Base-by-base conservation (phyloP, 1,284 basidiomycete species). In the Sanghuangporus weigelae region DNA sequence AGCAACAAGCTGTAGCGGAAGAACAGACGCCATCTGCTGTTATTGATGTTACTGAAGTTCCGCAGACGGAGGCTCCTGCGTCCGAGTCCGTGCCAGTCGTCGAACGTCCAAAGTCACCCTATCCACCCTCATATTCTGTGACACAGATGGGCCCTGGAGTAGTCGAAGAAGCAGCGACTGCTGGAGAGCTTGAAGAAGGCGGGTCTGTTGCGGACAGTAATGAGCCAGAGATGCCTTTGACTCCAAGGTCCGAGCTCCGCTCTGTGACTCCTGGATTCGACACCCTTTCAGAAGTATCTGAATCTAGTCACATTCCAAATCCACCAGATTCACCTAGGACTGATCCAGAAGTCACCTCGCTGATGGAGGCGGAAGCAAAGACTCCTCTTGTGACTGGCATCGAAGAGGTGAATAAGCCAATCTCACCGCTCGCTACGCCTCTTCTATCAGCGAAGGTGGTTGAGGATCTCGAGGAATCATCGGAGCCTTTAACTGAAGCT, bases 51-150 rank as follows among this genome's bases (percentile, higher is more conserved):
- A 16, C 6, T 21, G 40, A 16, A 5, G 26, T n/a, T 44, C 42
- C 42, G 42, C 42, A 12, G 42, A n/a, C n/a, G 21, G 21, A 10
- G 7, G 14, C 49, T 7, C n/a, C 19, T 21, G 49, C 49, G 7
- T 23, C 49, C 7, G 49, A 51, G 14, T 51, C 49, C 1, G 49
- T 51, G 23, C 40, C 26, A 11, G 59, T 50, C 16, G 42, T 62
- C 26, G 59, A 58, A 44, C 63, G 63, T 51, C 64, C 64, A 3
- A 66, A 63, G 21, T 63, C 64, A 7, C 64, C 60, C 31, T 66
- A 59, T 46, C 60, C 64, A 11, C 51, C 60, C 10, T 59, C 64
- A 1, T 66, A 66, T 31, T 62, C 64, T 31, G 64, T 66, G 6
- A 66, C 64, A 16, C 60, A 66, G 40, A 54, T 59, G 50, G 64